Base-by-base conservation (phyloP, 2,329 filamentous ascomycete genomes). In the Diaporthe velutina region DNA sequence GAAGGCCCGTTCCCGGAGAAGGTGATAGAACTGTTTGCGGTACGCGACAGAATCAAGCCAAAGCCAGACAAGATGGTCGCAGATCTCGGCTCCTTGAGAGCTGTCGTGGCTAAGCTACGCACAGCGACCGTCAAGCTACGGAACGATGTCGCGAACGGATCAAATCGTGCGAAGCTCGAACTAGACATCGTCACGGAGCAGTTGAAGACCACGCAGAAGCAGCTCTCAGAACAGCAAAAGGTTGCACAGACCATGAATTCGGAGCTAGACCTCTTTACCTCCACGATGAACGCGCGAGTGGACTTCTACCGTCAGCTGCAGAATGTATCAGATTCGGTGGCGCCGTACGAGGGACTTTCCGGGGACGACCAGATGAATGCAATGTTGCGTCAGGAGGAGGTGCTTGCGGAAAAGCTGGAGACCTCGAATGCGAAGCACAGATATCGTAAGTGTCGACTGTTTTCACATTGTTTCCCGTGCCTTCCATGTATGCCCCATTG, bases 221-320 rank as follows among this genome's bases (percentile, higher is more conserved):
- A 89, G 61, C 83, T 89, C 54, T 84, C 77, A 5, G 83, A 87
- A 57, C 90, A 93, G 78, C 85, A 78, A 45, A 92, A 91, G 79
- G 85, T 83, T 0, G 79, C 81, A 0, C 75, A 80, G 3, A 83
- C 82, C 7, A 81, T 93, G 17, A 92, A 94, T 76, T 90, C 90
- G 75, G 96, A 98, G 81, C 85, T 95, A 8, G 93, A 96, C 61
- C 85, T 91, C 38, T 97, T 98, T 81, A 93, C 91, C 38, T 87
- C 88, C 22, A 91, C 93, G 0, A 96, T 98, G 91, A 98, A 98
- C 79, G 88, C 92, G 50, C 92, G 97, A 19, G 85, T 98, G 0
- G 95, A 97, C 74, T 98, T 95, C 81, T 98, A 98, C 81, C 92
- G 93, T 7, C 95, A 98, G 80, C 88, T 98, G 15, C 97, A 98